Base-by-base conservation (phyloP, 2,329 filamentous ascomycete genomes). In the Epichloe baconii region DNA sequence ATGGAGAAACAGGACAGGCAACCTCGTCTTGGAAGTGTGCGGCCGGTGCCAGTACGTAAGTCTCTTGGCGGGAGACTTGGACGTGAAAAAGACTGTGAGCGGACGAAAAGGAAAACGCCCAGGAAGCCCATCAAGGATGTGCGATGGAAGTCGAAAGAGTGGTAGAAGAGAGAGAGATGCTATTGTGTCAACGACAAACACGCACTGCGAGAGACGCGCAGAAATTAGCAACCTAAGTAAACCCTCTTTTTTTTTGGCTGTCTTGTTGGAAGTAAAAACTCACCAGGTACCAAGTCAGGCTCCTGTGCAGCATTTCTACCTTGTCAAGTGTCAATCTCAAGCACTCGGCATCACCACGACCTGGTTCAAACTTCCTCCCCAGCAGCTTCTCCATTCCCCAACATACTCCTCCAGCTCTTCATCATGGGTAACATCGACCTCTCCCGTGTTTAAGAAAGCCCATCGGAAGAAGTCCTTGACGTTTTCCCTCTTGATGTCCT, bases 1-100 rank as follows among this genome's bases (percentile, higher is more conserved):
- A 56, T 84, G 80, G 31, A 84, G 72, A 60, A 81, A 83, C 5
- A 84, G 63, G 14, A 84, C 61, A 0, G 80, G 80, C 3, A 78
- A 68, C 42, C 71, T 70, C 1, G 70, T 76, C 51, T 71, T 74
- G 2, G 80, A 80, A 0, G 72, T 81, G 55, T 84, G 80, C 10
- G 74, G 74, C 26, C 75, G 73, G 56, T 79, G 69, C 78, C 79
- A 83, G 65, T 83, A 83, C 38, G 73, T 73, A 3, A 79, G 62
- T 14, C 69, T 63, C 43, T 70, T 66, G 0, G 71, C 72, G 7
- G 72, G 69, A 2, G 77, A 79, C 4, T 57, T 57, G 11, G 70
- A 62, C n/a, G 62, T 63, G 0, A 71, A 68, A 40, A 77, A 58
- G 19, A 79, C 57, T 36, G 68, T 71, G 41, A 74, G 65, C 5